Percentiles rank a stretch among this genome's conserved stretches.
Conservation (phyloP, 2,329 filamentous ascomycete species). For the Monosporascus sp. region DNA sequence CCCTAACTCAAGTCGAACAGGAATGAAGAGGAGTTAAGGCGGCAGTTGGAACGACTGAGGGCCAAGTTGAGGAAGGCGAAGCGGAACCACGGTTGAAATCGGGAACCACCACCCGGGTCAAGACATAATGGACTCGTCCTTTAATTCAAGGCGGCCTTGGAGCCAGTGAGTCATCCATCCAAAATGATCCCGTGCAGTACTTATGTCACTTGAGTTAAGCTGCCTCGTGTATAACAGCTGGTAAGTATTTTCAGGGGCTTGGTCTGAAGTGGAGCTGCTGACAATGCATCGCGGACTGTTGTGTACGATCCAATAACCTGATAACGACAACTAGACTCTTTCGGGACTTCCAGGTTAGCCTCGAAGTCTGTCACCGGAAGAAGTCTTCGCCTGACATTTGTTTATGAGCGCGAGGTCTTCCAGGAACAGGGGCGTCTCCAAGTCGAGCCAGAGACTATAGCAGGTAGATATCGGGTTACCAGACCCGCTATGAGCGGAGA, state of each 20-base stretch:
- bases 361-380: no score
- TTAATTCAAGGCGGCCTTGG: background rate
- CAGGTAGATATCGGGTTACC: no score
- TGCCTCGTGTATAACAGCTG: constrained; percentile 3
- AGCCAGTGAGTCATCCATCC: background rate
- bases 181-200: background rate
- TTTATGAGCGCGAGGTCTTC: no score
- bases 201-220: background rate
- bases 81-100: constrained; percentile 1
- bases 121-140: constrained; percentile 1
- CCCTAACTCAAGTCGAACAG: background rate
- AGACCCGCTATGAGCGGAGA: no score
- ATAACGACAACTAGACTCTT: no score
- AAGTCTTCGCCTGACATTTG: no score
- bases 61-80: background rate
- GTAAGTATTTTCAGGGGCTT: background rate
- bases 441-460: no score
- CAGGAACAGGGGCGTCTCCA: no score
- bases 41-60: background rate
- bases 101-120: constrained; percentile 1
- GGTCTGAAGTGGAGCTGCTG: background rate
- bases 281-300: background rate
- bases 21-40: background rate
- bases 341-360: no score
- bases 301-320: background rate